These are phyloP conservation scores for Suillus sp. DNA, from an alignment of 768 basidiomycete genomes.

Conservation along the genomic window DNA sequence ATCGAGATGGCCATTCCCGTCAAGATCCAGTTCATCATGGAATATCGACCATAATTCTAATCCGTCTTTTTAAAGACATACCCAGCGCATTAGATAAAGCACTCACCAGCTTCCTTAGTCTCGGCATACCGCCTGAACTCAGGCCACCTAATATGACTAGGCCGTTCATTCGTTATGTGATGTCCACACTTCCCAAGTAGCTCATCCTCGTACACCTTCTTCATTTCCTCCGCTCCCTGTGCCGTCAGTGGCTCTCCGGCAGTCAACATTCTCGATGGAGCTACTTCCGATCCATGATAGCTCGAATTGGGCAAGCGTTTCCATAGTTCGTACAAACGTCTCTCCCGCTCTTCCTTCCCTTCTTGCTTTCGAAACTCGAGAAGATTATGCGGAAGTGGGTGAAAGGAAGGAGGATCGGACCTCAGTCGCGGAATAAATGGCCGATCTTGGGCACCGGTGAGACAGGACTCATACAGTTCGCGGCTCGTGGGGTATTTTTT, in stretches of 20 bases:
- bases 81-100: slow-evolving; percentile 17
- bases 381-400: slow-evolving; percentile 51
- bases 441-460: slow-evolving; percentile 54
- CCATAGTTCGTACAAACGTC: slow-evolving; percentile 66
- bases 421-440: slow-evolving; percentile 61
- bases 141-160: slow-evolving; percentile 62
- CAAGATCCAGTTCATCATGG: slow-evolving; percentile 87
- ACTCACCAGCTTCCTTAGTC: slow-evolving; percentile 78
- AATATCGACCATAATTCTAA: slow-evolving; percentile 91
- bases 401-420: slow-evolving; percentile 49
- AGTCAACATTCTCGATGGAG: slow-evolving; percentile 20
- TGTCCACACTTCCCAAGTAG: slow-evolving; percentile 59
- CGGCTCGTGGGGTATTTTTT: slow-evolving; percentile 41
- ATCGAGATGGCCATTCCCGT: slow-evolving; percentile 84
- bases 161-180: slow-evolving; percentile 41
- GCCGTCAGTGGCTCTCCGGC: slow-evolving; percentile 39
- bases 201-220: slow-evolving; percentile 77
- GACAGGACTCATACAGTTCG: slow-evolving; percentile 53
- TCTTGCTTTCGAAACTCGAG: slow-evolving; percentile 66
- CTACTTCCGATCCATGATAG: slow-evolving; percentile 27
- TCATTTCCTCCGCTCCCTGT: slow-evolving; percentile 61
- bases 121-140: slow-evolving; percentile 77
- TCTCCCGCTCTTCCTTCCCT: slow-evolving; percentile 61
- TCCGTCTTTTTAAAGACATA: slow-evolving; percentile 21
- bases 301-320: slow-evolving; percentile 47